Base-by-base conservation (phyloP, 345 rosid species). In the Dimocarpus longan region DNA sequence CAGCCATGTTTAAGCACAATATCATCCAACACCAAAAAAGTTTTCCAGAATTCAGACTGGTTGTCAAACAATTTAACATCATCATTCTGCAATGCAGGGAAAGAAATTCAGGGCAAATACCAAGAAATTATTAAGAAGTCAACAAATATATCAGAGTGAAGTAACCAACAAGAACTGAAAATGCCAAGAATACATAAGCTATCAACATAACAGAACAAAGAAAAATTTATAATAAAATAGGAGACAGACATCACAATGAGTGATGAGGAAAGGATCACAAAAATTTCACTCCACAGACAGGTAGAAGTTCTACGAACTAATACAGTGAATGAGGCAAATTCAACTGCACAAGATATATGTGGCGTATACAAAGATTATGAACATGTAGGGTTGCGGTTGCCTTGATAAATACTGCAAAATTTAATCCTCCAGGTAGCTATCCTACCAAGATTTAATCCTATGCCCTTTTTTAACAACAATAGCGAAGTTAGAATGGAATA, bases 11-110 rank as follows among this genome's bases (percentile, higher is more conserved):
- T 85, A n/a, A 76, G 81, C 68, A 86, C 84, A 83, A 78, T 80
- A 84, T 90, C 85, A 69, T 87, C 85, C 71, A 91, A 80, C 77
- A 81, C 83, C 64, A 84, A 80, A 68, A 81, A 77, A 57, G 86
- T 80, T 75, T 80, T 84, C 98, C 98, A 91, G 80, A 79, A 77
- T 66, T 87, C 90, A 42, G 90, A 86, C 69, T 84, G 81, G 71
- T 85, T 73, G 79, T 93, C 91, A 75, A 85, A 84, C 75, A 92
- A 77, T 86, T 84, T 89, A 77, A 93, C 75, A 81, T 92, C 94
- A 79, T 95, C 95, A 75, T 74, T 88, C 99, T 95, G 91, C 85
- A 83, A 74, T 75, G 73, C 75, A 86, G 13, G 78, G 64, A 85
- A 81, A 80, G 72, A 78, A 76, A 74, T 72, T 64, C 59, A 66